Base-by-base conservation (phyloP, 345 rosid genomes). In the Hypericum perforatum region DNA sequence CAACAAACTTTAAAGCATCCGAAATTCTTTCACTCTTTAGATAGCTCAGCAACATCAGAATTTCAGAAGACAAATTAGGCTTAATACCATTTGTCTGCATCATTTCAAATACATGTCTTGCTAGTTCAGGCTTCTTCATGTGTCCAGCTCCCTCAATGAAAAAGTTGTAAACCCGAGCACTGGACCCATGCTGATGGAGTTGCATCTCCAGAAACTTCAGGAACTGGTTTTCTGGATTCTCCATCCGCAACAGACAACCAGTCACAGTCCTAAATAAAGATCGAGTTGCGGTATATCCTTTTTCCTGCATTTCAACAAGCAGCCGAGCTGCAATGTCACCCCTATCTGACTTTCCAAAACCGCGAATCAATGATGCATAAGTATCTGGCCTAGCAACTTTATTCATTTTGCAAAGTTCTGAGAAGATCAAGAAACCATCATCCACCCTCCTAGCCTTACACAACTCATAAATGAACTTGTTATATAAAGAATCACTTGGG, bases 121-220 rank as follows among this genome's bases (percentile, higher is more conserved):
- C 95, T 37, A 92, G 66, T 29, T 80, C 79, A 40, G 95, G 95
- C 41, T 61, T 78, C 53, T 59, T 68, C 45, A 87, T 82, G 65
- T 60, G 60, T 60, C 88, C 96, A 55, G 83, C 94, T 78, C 90
- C 98, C 66, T 72, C 68, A 7, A 88, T 80, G 76, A 82, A 85
- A 55, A 59, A 47, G 63, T 81, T 71, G 66, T 64, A 92, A 52
- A 70, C 61, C 14, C 51, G 37, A 61, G 22, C 7, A 37, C 53
- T 59, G 14, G 70, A 67, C 66, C 58, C 70, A 41, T 40, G 56
- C 37, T n/a, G 56, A 62, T 82, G 73, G 66, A 86, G 41, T 64
- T 84, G 87, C 72, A 74, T 69, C 52, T 65, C 69, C 15, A 83
- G 72, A 60, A 82, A 63, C 12, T 64, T 70, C 37, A 75, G 67